Base-by-base conservation (phyloP, 140 eudicot genomes). In the Anethum foeniculum region DNA sequence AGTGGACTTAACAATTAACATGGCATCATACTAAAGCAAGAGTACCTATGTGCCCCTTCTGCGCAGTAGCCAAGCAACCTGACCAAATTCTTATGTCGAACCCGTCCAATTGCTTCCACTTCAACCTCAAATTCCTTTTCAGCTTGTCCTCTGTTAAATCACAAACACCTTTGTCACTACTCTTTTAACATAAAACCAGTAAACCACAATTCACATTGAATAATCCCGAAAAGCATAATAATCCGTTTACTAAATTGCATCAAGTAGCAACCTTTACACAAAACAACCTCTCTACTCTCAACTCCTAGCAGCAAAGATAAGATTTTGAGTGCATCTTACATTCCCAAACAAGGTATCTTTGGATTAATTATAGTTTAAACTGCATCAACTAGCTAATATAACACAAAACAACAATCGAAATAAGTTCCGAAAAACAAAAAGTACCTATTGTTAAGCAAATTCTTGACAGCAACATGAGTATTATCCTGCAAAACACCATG, bases 71-170 rank as follows among this genome's bases (percentile, higher is more conserved):
- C 96, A 49, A 90, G 82, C 71, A 90, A 85, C 80, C 92, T 90
- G 80, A 88, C 85, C 36, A 90, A 75, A 80, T 90, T 88, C 78
- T 88, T 90, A 82, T 90, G 96, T 80, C 92, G 79, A 51, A 86
- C 91, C 48, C 96, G 86, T 80, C 96, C 96, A 81, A 90, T 90
- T 46, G 91, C 92, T 88, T 88, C 96, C 64, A 90, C 92, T 83
- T 90, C 96, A 30, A 88, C 96, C 83, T 90, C 88, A 77, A 90
- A 90, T 74, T 90, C 96, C 88, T 86, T 88, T 68, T 90, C 95
- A 77, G 95, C 95, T 80, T 90, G 95, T 62, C 92, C 95, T 78
- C 96, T 90, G 58, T n/a, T 54, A 32, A 48, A 82, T 28, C 44
- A 27, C 54, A 67, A 25, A 64, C 21, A 67, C 25, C 51, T 18